Percentiles rank a stretch among this genome's conserved stretches.
phyloP scores from a whole-genome alignment of 495 filamentous ascomycete genomes.

The Aspergillus hancockii region DNA sequence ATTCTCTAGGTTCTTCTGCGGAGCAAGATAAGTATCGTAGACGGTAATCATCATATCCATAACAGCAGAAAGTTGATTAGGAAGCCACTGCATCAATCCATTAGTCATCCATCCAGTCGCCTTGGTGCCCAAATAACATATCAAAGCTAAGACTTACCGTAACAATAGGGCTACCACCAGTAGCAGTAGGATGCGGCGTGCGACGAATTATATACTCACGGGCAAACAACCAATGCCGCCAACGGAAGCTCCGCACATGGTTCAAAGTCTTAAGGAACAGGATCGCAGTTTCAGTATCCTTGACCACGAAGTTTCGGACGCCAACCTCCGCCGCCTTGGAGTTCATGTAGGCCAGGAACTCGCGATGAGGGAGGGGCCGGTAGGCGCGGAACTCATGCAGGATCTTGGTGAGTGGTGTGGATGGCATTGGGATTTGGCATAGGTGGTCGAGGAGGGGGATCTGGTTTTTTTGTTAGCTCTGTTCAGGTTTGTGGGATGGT shows the following conservation, averaged over 20 bases:
- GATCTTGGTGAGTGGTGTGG: conserved; percentile 81
- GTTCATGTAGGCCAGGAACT: conserved; percentile 74
- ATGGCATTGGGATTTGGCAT: conserved; percentile 75
- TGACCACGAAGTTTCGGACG: conserved; percentile 62
- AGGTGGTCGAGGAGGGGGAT: conserved; percentile 86
- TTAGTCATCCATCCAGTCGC: background rate
- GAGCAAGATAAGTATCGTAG: conserved; percentile 51
- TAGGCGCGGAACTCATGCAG: conserved; percentile 83
- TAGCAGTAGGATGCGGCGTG: conserved; percentile 81
- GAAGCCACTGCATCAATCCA: conserved; percentile 62
- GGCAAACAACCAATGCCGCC: conserved; percentile 95
- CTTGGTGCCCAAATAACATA: background rate
- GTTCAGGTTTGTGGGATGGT: background rate
- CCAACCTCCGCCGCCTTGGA: conserved; percentile 54
- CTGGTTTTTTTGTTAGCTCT: conserved; percentile 33
- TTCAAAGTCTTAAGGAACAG: conserved; percentile 74
- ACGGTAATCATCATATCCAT: conserved; percentile 72
- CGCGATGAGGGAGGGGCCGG: conserved; percentile 79
- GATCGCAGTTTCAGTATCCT: conserved; percentile 49
- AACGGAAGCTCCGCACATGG: conserved; percentile 87
- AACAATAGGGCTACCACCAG: conserved; percentile 88
- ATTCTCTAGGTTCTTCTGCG: conserved; percentile 31
- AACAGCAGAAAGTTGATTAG: conserved; percentile 79
- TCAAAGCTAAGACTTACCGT: conserved; percentile 50
- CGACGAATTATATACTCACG: conserved; percentile 88